These are phyloP conservation scores for Fraxinus excelsior DNA, from an alignment of 257 asterid genomes.

Conservation along the genomic window DNA sequence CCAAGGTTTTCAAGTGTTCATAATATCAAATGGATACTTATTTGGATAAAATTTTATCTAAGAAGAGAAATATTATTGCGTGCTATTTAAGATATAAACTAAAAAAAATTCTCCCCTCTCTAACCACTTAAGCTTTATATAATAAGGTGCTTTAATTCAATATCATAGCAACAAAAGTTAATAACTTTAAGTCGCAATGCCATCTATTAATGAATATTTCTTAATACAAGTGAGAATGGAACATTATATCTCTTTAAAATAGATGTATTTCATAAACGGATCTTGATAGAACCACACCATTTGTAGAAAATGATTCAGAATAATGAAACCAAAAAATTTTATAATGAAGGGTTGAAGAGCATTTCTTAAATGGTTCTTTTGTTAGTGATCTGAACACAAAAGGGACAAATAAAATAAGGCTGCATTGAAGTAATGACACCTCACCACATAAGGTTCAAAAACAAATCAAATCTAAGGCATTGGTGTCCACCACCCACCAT, in stretches of 20 bases:
- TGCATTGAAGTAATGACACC: conserved; percentile 60
- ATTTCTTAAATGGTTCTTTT: conserved; percentile 28
- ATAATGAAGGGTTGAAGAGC: background rate
- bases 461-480: conserved; percentile 53
- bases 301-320: background rate
- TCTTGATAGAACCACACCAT: background rate
- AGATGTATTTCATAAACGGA: background rate
- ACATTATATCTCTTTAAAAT: background rate
- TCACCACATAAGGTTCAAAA: conserved; percentile 61
- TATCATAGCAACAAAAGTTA: background rate
- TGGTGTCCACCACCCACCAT: conserved; percentile 49
- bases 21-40: background rate
- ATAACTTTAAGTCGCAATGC: background rate
- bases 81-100: too few relatives aligned
- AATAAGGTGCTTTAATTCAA: background rate
- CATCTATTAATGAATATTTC: background rate
- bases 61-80: background rate
- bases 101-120: too few relatives aligned
- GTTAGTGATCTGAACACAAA: conserved; percentile 27
- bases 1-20: background rate
- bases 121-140: too few relatives aligned
- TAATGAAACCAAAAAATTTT: background rate
- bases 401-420: conserved; percentile 42
- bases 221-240: background rate
- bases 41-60: background rate